These are phyloP conservation scores for Penicillium argentinense DNA, from an alignment of 495 filamentous ascomycete genomes.

Conservation along the genomic window DNA sequence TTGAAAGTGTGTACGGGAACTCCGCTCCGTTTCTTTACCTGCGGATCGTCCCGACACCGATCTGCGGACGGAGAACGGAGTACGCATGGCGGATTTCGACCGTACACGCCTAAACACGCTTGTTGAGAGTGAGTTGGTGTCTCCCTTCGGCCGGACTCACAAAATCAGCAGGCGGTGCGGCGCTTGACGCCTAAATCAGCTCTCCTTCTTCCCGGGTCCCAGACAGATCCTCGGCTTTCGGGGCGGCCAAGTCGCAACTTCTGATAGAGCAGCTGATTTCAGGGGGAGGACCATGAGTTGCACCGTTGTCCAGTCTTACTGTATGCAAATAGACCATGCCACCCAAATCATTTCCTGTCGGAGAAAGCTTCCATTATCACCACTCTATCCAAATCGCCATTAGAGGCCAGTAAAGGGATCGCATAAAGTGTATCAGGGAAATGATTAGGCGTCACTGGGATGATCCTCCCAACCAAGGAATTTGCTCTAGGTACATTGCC, in stretches of 20 bases:
- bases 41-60: constrained; percentile 17
- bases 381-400: too few relatives aligned
- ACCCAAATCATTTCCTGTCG: too few relatives aligned
- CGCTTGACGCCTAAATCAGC: too few relatives aligned
- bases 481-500: too few relatives aligned
- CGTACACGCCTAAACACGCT: neutral
- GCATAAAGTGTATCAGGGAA: neutral
- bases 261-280: neutral
- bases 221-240: neutral
- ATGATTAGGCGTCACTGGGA: neutral
- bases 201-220: too few relatives aligned
- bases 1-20: too few relatives aligned
- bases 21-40: too few relatives aligned
- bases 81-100: neutral
- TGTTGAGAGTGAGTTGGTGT: neutral
- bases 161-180: neutral
- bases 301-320: too few relatives aligned
- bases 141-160: neutral
- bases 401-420: too few relatives aligned
- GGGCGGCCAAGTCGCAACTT: neutral
- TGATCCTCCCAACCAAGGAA: neutral
- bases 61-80: constrained; percentile 2
- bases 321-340: too few relatives aligned
- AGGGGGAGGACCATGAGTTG: constrained; percentile 2
- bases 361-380: neutral